phyloP scores from a whole-genome alignment of 2,329 filamentous ascomycete genomes.

The Calonectria pteridis region DNA sequence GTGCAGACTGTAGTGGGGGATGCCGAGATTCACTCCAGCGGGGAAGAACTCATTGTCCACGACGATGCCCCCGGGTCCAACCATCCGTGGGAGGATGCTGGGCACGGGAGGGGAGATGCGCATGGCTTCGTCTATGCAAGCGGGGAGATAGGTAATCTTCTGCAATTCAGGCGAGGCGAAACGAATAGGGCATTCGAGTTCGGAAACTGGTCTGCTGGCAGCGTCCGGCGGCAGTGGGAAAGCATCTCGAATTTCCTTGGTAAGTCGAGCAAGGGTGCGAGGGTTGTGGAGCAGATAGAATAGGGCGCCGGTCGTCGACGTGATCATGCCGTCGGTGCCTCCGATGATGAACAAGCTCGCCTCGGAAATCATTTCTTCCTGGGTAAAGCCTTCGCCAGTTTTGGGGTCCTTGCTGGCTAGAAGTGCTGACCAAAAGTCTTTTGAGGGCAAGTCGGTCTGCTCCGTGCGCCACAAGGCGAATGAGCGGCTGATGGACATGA shows the following conservation, averaged over 20 bases:
- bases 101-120: constrained; percentile 7
- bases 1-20: constrained; percentile 5
- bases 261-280: constrained; percentile 1
- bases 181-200: not conserved
- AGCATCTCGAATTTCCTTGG: not conserved
- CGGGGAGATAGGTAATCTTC: not conserved
- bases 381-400: not conserved
- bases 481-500: constrained; percentile 10
- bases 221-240: not conserved
- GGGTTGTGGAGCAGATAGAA: constrained; percentile 9
- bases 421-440: constrained; percentile 5
- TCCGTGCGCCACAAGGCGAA: not conserved
- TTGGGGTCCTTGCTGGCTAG: not conserved
- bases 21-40: not conserved
- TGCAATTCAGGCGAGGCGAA: not conserved
- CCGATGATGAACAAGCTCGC: constrained; percentile 3
- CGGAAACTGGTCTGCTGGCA: not conserved
- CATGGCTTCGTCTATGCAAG: constrained; percentile 8
- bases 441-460: not conserved
- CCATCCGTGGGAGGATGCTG: not conserved
- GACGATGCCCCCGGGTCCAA: not conserved
- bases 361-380: constrained; percentile 8
- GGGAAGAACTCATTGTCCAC: constrained; percentile 10
- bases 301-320: not conserved
- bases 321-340: constrained; percentile 5